phyloP scores from a whole-genome alignment of 768 basidiomycete species.

The Pleurotus sapidus region DNA sequence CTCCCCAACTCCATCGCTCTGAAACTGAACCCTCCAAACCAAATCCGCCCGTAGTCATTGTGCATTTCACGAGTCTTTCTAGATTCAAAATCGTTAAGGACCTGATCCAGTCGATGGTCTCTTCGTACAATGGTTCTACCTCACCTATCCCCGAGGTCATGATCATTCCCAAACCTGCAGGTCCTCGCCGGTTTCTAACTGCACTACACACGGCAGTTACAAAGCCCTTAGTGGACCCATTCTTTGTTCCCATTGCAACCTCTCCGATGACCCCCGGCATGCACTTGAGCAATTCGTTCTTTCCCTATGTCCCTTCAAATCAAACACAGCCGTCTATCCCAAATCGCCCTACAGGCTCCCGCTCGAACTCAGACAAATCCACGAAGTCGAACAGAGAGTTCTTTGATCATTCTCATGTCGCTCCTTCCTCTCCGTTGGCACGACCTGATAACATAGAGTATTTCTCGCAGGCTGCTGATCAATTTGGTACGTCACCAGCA shows the following conservation, averaged over 20 bases:
- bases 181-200: slow-evolving; percentile 89
- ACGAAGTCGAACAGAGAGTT: slow-evolving; percentile 47
- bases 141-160: slow-evolving; percentile 80
- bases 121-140: slow-evolving; percentile 39
- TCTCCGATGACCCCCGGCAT: slow-evolving; percentile 79
- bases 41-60: slow-evolving; percentile 45
- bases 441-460: slow-evolving; percentile 75
- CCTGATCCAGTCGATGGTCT: slow-evolving; percentile 67
- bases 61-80: slow-evolving; percentile 89
- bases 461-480: slow-evolving; percentile 66
- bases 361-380: slow-evolving; percentile 63
- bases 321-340: slow-evolving; percentile 28
- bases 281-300: slow-evolving; percentile 35
- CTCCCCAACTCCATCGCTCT: slow-evolving; percentile 70
- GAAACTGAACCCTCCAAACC: slow-evolving; percentile 31
- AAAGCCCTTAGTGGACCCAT: slow-evolving; percentile 85
- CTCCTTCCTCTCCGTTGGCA: slow-evolving; percentile 71
- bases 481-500: slow-evolving; percentile 72
- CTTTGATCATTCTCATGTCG: slow-evolving; percentile 32
- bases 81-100: slow-evolving; percentile 92
- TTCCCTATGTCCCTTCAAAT: slow-evolving; percentile 33
- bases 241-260: slow-evolving; percentile 93
- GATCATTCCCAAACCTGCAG: slow-evolving; percentile 96
- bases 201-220: slow-evolving; percentile 88
- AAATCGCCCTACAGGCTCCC: slow-evolving; percentile 46